phyloP scores from a whole-genome alignment of 1,139 yeast species.

The Saccharomyces pastorianus region DNA sequence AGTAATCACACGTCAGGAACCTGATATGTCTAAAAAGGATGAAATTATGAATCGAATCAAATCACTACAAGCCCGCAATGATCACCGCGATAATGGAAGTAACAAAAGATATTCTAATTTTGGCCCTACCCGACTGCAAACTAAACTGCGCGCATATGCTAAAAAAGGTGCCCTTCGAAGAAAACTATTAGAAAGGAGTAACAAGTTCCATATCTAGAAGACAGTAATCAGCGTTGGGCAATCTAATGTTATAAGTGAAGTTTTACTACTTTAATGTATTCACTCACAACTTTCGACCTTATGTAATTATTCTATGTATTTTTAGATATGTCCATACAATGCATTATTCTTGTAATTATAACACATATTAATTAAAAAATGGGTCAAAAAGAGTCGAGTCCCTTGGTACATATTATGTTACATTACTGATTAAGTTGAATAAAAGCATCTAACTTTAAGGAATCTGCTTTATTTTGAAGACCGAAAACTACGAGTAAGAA shows the following conservation, averaged over 20 bases:
- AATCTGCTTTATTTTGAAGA: background rate
- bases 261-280: background rate
- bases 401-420: background rate
- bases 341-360: background rate
- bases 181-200: background rate
- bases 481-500: background rate
- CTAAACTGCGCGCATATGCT: constrained; percentile 33
- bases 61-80: background rate
- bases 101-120: background rate
- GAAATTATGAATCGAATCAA: constrained; percentile 8
- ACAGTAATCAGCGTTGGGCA: background rate
- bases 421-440: background rate
- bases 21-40: constrained; percentile 4
- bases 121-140: constrained; percentile 28
- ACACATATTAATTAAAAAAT: background rate
- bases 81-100: background rate
- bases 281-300: background rate
- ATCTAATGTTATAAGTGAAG: background rate
- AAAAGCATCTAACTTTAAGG: background rate
- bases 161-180: constrained; percentile 23
- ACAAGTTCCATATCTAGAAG: background rate
- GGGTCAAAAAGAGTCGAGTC: background rate
- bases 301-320: background rate
- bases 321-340: background rate
- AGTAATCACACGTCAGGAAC: constrained; percentile 9